A percentile compares a stretch with the other conserved stretches of the same genome.
phyloP scores from a whole-genome alignment of 352 stramenopile genomes.

The Phytopythium montanum region DNA sequence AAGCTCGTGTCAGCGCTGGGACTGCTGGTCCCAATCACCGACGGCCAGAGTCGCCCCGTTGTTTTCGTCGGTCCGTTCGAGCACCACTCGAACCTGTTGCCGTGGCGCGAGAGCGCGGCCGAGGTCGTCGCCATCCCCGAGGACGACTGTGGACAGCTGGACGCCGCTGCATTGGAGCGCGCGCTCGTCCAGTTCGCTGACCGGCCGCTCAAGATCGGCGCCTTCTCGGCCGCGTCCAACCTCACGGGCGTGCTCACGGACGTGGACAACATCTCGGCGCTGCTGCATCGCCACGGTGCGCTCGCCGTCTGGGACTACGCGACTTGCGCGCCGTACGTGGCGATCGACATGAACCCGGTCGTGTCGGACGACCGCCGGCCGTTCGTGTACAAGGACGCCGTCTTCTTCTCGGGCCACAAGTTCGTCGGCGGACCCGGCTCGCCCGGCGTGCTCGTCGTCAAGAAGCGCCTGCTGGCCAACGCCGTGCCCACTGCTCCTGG shows the following conservation, averaged over 20 bases:
- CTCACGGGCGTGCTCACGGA: constrained; percentile 93
- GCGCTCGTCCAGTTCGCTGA: constrained; percentile 46
- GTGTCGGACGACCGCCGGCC: constrained; percentile 4
- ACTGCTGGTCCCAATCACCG: constrained; percentile 27
- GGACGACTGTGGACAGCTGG: constrained; percentile 40
- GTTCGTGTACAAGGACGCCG: constrained; percentile 85
- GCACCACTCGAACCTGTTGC: constrained; percentile 97
- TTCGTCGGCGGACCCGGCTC: constrained; percentile 93
- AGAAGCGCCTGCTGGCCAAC: constrained; percentile 82
- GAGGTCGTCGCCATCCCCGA: constrained; percentile 82
- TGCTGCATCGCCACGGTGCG: constrained; percentile 91
- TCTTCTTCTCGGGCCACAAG: constrained; percentile 97
- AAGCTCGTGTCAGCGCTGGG: constrained; percentile 77
- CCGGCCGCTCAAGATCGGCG: constrained; percentile 76
- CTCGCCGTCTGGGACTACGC: constrained; percentile 97
- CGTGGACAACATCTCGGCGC: constrained; percentile 80
- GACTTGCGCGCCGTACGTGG: constrained; percentile 91
- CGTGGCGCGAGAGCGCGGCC: constrained; percentile 92
- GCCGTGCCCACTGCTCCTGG: constrained; percentile 43
- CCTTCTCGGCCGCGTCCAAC: constrained; percentile 94
- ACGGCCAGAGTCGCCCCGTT: constrained; percentile 31
- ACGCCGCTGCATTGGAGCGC: constrained; percentile 46
- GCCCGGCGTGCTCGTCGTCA: constrained; percentile 94
- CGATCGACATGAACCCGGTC: constrained; percentile 95
- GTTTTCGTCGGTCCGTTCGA: constrained; percentile 94